Percentiles rank a stretch among this genome's conserved stretches.
Evolutionary conservation across 208 protist genomes (phyloP).

Genomic region (Leishmania tropica): DNA sequence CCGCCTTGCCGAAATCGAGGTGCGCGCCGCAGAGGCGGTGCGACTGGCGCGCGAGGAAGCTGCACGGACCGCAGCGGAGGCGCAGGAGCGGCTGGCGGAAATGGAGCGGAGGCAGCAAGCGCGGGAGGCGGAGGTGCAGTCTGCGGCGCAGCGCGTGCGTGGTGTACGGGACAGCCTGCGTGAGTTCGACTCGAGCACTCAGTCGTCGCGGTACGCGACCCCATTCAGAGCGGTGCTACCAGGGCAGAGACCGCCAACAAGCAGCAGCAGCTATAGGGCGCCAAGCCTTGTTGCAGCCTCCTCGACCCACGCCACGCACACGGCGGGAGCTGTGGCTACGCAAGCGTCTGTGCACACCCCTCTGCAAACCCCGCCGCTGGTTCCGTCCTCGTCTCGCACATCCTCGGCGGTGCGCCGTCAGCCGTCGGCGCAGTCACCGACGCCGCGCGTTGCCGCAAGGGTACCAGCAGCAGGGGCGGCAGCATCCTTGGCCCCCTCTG

Average conservation of each 20-base stretch:
- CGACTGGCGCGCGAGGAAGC: constrained; percentile 39
- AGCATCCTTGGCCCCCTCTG: not conserved
- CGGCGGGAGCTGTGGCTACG: not conserved
- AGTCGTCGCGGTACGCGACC: constrained; percentile 21
- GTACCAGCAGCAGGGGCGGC: not conserved
- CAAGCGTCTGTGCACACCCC: not conserved
- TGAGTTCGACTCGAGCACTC: constrained; percentile 31
- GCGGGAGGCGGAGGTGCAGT: constrained; percentile 45
- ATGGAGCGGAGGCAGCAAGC: constrained; percentile 44
- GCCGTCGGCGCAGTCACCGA: not conserved
- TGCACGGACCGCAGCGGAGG: constrained; percentile 34
- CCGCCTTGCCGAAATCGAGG: constrained; percentile 44
- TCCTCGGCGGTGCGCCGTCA: constrained; percentile 1
- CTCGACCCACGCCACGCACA: not conserved
- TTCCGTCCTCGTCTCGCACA: constrained; percentile 4
- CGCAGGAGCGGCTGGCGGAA: constrained; percentile 47
- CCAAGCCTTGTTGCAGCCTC: constrained; percentile 4
- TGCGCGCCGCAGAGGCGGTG: constrained; percentile 45
- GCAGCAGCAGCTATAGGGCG: not conserved
- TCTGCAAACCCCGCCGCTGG: constrained; percentile 21
- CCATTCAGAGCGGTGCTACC: constrained; percentile 8
- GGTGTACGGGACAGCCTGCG: constrained; percentile 30
- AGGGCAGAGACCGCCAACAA: not conserved
- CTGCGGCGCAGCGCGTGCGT: constrained; percentile 35
- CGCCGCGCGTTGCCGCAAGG: not conserved